Conservation (phyloP, 2,329 filamentous ascomycete species). For the Escovopsis weberi region DNA sequence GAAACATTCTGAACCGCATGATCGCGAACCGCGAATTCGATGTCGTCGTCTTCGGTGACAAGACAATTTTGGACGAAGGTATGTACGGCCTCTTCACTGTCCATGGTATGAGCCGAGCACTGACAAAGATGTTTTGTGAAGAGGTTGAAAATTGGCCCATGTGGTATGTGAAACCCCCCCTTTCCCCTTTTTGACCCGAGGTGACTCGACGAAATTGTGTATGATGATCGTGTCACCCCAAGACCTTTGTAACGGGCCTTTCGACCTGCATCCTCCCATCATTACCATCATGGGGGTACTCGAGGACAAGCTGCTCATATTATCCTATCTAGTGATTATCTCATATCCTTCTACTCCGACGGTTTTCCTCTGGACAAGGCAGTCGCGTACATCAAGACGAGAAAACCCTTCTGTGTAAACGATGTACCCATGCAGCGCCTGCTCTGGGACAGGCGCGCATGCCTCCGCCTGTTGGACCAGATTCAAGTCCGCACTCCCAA, state of each 20-base stretch:
- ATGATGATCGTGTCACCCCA: too few species aligned
- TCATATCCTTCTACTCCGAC: slow-evolving; percentile 97
- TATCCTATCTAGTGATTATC: slow-evolving; percentile 49
- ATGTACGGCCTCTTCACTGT: slow-evolving; percentile 11
- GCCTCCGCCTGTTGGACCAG: slow-evolving; percentile 73
- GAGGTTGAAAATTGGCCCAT: slow-evolving; percentile 93
- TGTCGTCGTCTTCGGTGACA: slow-evolving; percentile 95
- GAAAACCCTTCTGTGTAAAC: slow-evolving; percentile 95
- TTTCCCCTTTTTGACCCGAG: background rate
- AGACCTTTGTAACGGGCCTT: too few species aligned
- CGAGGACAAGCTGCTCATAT: slow-evolving; percentile 7
- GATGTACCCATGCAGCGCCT: slow-evolving; percentile 96
- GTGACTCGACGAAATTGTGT: slow-evolving; percentile 15
- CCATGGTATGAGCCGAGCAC: slow-evolving; percentile 1
- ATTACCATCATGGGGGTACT: too few species aligned
- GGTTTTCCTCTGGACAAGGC: slow-evolving; percentile 95
- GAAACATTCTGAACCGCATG: slow-evolving; percentile 87
- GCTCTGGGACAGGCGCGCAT: slow-evolving; percentile 87
- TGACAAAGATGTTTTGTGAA: slow-evolving; percentile 12
- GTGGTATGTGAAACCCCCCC: slow-evolving; percentile 38
- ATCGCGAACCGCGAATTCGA: slow-evolving; percentile 89
- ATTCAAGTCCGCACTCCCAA: slow-evolving; percentile 82
- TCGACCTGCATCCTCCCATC: too few species aligned
- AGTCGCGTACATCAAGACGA: slow-evolving; percentile 82
- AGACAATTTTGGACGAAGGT: slow-evolving; percentile 92